These are phyloP conservation scores for Tubosaeta sp. DNA, from an alignment of 768 basidiomycete species.

Conservation along the genomic window DNA sequence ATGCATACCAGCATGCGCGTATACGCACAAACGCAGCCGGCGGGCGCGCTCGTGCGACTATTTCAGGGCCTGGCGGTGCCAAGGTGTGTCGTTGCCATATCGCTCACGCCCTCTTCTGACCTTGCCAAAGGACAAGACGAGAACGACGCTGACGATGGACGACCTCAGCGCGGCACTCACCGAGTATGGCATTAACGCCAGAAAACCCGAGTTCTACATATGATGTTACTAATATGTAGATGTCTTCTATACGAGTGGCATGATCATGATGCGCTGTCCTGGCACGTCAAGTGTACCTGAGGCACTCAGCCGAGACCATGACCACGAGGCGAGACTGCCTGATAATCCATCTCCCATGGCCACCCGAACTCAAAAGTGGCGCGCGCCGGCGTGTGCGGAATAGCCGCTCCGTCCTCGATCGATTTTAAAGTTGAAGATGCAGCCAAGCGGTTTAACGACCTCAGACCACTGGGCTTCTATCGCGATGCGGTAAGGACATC, in stretches of 20 bases:
- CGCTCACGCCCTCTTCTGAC: conserved; percentile 4
- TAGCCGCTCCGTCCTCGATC: no score
- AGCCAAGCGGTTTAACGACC: no score
- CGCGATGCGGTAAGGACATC: no score
- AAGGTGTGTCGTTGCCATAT: conserved; percentile 46
- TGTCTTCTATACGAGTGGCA: neutral
- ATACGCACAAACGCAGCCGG: conserved; percentile 85
- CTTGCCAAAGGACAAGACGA: conserved; percentile 69
- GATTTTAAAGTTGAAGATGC: no score
- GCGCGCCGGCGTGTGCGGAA: no score
- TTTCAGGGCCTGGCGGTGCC: conserved; percentile 53
- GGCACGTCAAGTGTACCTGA: neutral
- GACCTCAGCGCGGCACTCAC: conserved; percentile 87
- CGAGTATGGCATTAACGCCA: conserved; percentile 95
- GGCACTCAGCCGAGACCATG: no score
- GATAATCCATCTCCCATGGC: no score
- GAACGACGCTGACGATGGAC: conserved; percentile 96
- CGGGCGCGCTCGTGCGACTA: conserved; percentile 59
- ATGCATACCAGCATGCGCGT: conserved; percentile 96
- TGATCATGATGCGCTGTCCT: neutral
- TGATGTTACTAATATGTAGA: conserved; percentile 30
- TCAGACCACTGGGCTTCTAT: no score
- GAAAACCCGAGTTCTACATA: conserved; percentile 93
- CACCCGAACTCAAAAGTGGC: no score
- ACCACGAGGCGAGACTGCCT: no score